A percentile compares a stretch with the other conserved stretches of the same genome.
phyloP scores from a whole-genome alignment of 257 asterid genomes.

The Osmanthus fragrans region DNA sequence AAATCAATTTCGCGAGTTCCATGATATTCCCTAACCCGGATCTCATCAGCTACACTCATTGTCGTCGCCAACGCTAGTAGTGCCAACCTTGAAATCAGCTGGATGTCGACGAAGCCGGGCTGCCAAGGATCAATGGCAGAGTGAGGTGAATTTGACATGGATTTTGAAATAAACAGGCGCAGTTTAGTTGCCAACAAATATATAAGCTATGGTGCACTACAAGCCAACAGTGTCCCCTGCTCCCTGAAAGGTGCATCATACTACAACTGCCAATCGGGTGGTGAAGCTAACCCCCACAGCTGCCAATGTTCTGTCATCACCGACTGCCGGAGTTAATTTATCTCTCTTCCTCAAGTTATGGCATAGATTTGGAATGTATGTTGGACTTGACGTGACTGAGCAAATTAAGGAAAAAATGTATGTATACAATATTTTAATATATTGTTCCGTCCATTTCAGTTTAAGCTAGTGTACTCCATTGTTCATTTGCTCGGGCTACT shows the following conservation, averaged over 20 bases:
- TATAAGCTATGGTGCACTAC: constrained; percentile 91
- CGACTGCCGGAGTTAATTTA: constrained; percentile 65
- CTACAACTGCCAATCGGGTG: constrained; percentile 86
- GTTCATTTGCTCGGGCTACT: no score
- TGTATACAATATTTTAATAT: no score
- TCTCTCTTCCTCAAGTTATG: neutral
- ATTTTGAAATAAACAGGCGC: constrained; percentile 61
- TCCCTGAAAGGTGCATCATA: constrained; percentile 80
- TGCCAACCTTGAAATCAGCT: constrained; percentile 23
- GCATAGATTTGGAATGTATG: constrained; percentile 16
- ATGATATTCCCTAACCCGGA: no score
- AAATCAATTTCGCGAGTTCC: no score
- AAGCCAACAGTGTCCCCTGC: constrained; percentile 73
- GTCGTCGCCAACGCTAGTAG: constrained; percentile 44
- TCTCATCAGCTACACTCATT: no score
- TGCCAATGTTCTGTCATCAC: constrained; percentile 76
- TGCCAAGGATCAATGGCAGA: constrained; percentile 53
- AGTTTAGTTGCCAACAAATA: constrained; percentile 61
- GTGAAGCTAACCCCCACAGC: constrained; percentile 72
- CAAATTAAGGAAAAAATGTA: no score
- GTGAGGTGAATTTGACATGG: constrained; percentile 68
- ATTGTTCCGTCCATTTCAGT: no score
- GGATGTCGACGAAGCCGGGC: constrained; percentile 35
- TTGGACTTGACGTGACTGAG: neutral
- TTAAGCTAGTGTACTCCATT: no score